Conservation (phyloP, 108 stramenopile genomes). For the Skeletonema marinoi region DNA sequence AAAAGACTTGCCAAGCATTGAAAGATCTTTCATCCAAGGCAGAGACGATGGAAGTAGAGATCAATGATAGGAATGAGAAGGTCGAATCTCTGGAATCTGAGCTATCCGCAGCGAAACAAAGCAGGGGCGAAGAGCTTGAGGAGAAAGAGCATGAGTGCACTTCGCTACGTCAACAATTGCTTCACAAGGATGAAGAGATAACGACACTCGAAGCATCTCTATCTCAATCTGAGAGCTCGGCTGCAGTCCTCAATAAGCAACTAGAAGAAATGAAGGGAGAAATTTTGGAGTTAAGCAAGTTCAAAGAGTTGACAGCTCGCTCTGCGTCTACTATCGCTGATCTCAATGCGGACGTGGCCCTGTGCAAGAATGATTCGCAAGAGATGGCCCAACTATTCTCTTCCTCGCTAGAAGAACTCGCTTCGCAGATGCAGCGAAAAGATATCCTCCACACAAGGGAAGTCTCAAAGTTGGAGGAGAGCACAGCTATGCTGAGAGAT, state of each 20-base stretch:
- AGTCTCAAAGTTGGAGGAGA: slow-evolving; percentile 7
- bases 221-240: neutral
- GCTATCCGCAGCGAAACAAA: neutral
- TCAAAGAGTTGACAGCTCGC: slow-evolving; percentile 11
- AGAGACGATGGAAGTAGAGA: slow-evolving; percentile 8
- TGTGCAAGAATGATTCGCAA: neutral
- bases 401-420: neutral
- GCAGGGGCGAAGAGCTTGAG: slow-evolving; percentile 2
- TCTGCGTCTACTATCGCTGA: neutral
- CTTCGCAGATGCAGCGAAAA: slow-evolving; percentile 2
- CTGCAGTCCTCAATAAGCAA: neutral
- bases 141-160: neutral
- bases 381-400: slow-evolving; percentile 10
- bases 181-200: slow-evolving; percentile 11
- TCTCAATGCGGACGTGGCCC: slow-evolving; percentile 9
- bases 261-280: slow-evolving; percentile 4
- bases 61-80: slow-evolving; percentile 26
- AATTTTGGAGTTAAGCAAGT: slow-evolving; percentile 16
- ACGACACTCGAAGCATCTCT: slow-evolving; percentile 2
- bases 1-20: neutral
- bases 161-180: neutral
- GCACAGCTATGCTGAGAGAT: neutral
- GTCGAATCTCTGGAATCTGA: slow-evolving; percentile 25
- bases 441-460: slow-evolving; percentile 7
- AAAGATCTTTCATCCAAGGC: neutral